Percentiles rank a stretch among this genome's conserved stretches.
phyloP scores from a whole-genome alignment of 169 alveolate genomes.

The Babesia gibsoni region DNA sequence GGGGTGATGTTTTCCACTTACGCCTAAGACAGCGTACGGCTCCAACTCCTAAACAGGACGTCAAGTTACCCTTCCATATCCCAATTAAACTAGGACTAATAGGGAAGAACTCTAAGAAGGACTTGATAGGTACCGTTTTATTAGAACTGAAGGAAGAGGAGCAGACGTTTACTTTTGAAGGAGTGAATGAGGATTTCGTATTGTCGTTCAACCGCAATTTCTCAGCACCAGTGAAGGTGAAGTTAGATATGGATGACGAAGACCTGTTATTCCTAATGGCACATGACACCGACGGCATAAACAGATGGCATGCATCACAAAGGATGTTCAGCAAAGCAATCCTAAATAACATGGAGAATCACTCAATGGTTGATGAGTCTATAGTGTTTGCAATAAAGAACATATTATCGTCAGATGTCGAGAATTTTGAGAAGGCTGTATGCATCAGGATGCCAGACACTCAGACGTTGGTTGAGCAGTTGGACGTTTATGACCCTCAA shows the following conservation, averaged over 20 bases:
- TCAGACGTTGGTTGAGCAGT: slow-evolving; percentile 47
- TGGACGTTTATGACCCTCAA: slow-evolving; percentile 59
- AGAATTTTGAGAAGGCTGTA: slow-evolving; percentile 58
- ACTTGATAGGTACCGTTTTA: slow-evolving; percentile 56
- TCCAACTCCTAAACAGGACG: slow-evolving; percentile 84
- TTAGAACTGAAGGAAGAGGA: slow-evolving; percentile 75
- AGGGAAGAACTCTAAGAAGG: slow-evolving; percentile 73
- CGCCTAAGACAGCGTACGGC: slow-evolving; percentile 79
- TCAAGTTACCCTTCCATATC: slow-evolving; percentile 82
- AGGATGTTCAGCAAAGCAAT: slow-evolving; percentile 41
- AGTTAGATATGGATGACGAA: slow-evolving; percentile 75
- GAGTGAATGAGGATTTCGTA: slow-evolving; percentile 78
- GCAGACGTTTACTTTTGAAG: slow-evolving; percentile 73
- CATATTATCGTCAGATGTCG: slow-evolving; percentile 31
- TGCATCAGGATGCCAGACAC: slow-evolving; percentile 61
- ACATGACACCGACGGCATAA: slow-evolving; percentile 86
- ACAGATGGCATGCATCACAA: slow-evolving; percentile 69
- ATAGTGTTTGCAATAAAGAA: slow-evolving; percentile 26
- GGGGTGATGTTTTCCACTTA: slow-evolving; percentile 67
- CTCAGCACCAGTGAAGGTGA: slow-evolving; percentile 89
- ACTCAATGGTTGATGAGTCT: slow-evolving; percentile 3
- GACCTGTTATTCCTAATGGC: slow-evolving; percentile 82
- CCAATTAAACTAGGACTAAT: slow-evolving; percentile 84
- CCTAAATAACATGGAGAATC: background rate
- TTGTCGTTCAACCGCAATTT: slow-evolving; percentile 86